phyloP scores from a whole-genome alignment of 257 asterid genomes.

The Fraxinus pennsylvanica region DNA sequence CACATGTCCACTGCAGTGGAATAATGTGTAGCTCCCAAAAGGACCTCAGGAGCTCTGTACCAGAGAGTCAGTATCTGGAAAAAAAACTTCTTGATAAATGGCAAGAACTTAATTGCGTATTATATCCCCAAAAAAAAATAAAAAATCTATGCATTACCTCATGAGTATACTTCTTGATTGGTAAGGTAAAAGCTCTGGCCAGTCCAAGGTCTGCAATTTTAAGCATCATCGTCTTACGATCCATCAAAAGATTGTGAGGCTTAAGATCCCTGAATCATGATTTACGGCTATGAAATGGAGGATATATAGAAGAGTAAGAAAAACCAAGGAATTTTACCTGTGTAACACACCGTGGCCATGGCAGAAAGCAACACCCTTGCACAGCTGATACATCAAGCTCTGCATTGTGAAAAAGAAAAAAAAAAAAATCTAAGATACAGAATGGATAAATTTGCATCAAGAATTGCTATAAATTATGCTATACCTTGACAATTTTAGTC shows the following conservation, averaged over 20 bases:
- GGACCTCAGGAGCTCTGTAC: conserved; percentile 99
- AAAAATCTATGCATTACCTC: conserved; percentile 47
- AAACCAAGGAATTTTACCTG: conserved; percentile 43
- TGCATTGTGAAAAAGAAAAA: conserved; percentile 26
- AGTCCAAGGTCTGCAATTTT: conserved; percentile 97
- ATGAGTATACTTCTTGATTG: conserved; percentile 95
- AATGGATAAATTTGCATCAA: background rate
- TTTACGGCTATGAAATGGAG: background rate
- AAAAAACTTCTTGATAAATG: background rate
- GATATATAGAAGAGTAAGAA: background rate
- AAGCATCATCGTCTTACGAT: conserved; percentile 79
- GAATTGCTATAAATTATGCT: background rate
- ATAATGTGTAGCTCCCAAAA: conserved; percentile 90
- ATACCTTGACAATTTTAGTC: conserved; percentile 59
- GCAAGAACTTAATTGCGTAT: conserved; percentile 12
- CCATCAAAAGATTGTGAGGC: conserved; percentile 98
- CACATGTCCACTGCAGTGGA: conserved; percentile 97
- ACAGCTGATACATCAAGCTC: conserved; percentile 94
- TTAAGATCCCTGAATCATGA: conserved; percentile 74
- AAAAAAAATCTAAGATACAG: background rate
- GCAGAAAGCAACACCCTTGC: conserved; percentile 95
- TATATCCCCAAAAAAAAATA: background rate
- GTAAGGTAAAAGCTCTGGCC: conserved; percentile 88
- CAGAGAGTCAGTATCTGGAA: conserved; percentile 89
- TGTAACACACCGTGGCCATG: conserved; percentile 96